Evolutionary conservation across 2,329 filamentous ascomycete species (phyloP), one percentile per base, ranked within the genome.

Genomic region (Nothophaeocryptopus gaeumannii): DNA sequence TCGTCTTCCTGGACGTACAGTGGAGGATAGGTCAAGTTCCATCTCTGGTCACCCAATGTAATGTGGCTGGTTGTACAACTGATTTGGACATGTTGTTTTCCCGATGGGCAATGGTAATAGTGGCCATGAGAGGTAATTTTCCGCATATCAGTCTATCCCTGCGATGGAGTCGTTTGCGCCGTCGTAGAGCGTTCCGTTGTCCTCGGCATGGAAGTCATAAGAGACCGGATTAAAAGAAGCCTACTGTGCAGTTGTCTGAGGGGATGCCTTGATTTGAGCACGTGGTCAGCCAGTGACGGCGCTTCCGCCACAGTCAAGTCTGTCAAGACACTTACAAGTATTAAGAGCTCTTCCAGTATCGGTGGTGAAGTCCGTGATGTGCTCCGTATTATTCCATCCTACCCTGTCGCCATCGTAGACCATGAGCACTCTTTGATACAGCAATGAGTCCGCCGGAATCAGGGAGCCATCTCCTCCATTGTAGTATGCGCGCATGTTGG

Each of bases 401-500:
- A 26, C 20, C 20, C 20, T 26, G 20, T 26, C 20, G 7, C 20
- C 20, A 26, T 26, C 20, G 7, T 26, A 26, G 20, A 26, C 7
- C 20, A 7, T 7, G 20, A 26, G 20, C 7, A 26, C 20, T 26
- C 20, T 26, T 7, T 26, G 20, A 26, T 26, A 26, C 7, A 7
- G 20, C 20, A 26, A 7, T 4, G 20, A 26, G 16, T 16, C n/a
- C 3, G 15, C 12, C 14, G 40, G 40, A 14, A 44, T 5, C 40
- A 34, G 10, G 8, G 20, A 14, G 12, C 40, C 40, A 33, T 45
- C 34, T 11, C 14, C 33, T 14, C 31, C 11, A 9, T 16, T 34
- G 26, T 44, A 51, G 39, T 39, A 51, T 31, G 49, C 43, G 8
- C 5, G 11, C 39, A 43, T 46, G 26, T 47, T 46, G 8, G 49